Evolutionary conservation across 2,329 filamentous ascomycete genomes (phyloP).

Genomic region (Rhinocladiella mackenziei): DNA sequence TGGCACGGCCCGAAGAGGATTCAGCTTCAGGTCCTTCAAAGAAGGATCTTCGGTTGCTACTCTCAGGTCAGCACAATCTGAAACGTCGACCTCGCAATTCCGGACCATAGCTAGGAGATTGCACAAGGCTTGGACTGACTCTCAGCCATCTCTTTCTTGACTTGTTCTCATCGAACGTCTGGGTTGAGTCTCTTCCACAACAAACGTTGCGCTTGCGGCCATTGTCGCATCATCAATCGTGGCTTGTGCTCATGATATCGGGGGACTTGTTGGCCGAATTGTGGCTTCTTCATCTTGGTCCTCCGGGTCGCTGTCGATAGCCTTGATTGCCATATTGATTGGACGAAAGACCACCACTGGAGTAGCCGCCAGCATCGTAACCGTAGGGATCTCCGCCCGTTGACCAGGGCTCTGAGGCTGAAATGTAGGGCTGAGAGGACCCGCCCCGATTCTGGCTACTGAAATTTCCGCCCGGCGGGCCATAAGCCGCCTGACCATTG

Average conservation of each 20-base stretch:
- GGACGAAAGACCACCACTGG: slow-evolving; percentile 15
- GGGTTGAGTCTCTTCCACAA: too few relatives aligned
- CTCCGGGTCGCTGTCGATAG: slow-evolving; percentile 26
- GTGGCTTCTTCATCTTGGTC: slow-evolving; percentile 21
- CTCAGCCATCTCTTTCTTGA: too few relatives aligned
- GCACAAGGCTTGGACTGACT: neutral
- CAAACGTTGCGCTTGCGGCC: too few relatives aligned
- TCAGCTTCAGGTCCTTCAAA: slow-evolving; percentile 1
- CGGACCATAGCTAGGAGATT: neutral
- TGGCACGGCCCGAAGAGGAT: slow-evolving; percentile 17
- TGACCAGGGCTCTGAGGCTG: slow-evolving; percentile 29
- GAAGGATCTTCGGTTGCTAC: neutral
- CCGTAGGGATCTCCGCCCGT: slow-evolving; percentile 22
- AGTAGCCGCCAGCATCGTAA: slow-evolving; percentile 15
- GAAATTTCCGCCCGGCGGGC: slow-evolving; percentile 10
- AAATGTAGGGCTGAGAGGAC: slow-evolving; percentile 26
- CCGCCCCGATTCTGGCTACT: slow-evolving; percentile 11
- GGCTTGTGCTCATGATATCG: neutral
- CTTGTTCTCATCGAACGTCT: too few relatives aligned
- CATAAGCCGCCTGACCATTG: slow-evolving; percentile 17
- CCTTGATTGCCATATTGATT: slow-evolving; percentile 21
- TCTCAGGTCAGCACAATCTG: neutral
- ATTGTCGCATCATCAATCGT: neutral
- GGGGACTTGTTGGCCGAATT: neutral
- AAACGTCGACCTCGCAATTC: neutral